These are phyloP conservation scores for Sporobolomyces pararoseus DNA, from an alignment of 768 basidiomycete genomes.

Conservation along the genomic window DNA sequence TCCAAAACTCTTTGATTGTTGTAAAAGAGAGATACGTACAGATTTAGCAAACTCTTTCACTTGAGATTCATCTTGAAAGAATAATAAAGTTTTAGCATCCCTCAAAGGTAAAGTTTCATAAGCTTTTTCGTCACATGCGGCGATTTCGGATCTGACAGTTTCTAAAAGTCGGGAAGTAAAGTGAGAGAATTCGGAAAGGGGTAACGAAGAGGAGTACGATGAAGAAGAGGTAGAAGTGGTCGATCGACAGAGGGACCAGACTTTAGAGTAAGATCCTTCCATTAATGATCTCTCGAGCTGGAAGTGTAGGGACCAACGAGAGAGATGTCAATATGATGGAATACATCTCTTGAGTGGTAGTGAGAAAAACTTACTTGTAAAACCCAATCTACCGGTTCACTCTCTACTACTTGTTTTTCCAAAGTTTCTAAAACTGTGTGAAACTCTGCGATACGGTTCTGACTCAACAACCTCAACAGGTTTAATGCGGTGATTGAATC, in stretches of 20 bases:
- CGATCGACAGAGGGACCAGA: constrained; percentile 74
- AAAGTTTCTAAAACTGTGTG: constrained; percentile 93
- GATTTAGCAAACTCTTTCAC: constrained; percentile 74
- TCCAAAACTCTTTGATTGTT: not conserved
- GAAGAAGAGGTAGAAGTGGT: not conserved
- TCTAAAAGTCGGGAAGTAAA: constrained; percentile 90
- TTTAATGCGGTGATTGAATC: constrained; percentile 72
- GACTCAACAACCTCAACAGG: constrained; percentile 88
- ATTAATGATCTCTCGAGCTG: constrained; percentile 94
- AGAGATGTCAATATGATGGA: no score
- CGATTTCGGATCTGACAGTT: constrained; percentile 94
- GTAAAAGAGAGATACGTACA: constrained; percentile 51
- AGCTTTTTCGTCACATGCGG: constrained; percentile 89
- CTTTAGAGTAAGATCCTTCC: constrained; percentile 97
- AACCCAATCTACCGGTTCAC: constrained; percentile 44
- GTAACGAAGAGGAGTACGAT: constrained; percentile 12
- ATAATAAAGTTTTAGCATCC: constrained; percentile 84
- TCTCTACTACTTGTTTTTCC: constrained; percentile 47
- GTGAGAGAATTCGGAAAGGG: constrained; percentile 75
- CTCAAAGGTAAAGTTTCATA: constrained; percentile 85
- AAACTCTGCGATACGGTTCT: constrained; percentile 95
- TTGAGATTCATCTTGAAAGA: constrained; percentile 79
- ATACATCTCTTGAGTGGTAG: no score
- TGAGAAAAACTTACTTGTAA: constrained; percentile 38
- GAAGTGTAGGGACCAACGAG: constrained; percentile 51